These are phyloP conservation scores for Ophiostoma sp. DNA, from an alignment of 2,329 filamentous ascomycete species.

Conservation along the genomic window DNA sequence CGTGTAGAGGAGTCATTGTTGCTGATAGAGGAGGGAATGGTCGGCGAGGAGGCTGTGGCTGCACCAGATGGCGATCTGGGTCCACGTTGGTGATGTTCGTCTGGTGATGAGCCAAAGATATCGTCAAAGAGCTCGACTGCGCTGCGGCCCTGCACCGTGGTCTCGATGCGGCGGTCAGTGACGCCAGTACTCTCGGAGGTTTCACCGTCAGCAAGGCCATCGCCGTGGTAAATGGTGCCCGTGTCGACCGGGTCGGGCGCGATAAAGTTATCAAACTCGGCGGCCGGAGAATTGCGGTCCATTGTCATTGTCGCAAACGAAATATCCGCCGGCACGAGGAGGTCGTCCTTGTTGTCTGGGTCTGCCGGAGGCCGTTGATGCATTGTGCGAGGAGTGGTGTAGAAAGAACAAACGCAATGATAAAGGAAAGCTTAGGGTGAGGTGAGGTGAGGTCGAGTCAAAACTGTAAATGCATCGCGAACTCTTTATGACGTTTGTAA, in stretches of 20 bases:
- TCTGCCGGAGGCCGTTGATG: constrained; percentile 30
- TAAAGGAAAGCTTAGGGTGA: neutral
- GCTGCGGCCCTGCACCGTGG: neutral
- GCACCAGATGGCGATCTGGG: neutral
- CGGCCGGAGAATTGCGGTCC: neutral
- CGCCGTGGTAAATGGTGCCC: neutral
- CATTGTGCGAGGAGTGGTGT: constrained; percentile 22
- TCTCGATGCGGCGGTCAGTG: neutral
- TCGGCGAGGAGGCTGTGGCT: neutral
- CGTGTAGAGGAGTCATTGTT: no score
- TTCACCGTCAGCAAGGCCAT: neutral
- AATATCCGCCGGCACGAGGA: constrained; percentile 3
- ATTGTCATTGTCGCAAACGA: neutral
- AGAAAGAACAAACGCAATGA: neutral
- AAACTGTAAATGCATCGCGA: neutral
- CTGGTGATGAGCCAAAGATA: constrained; percentile 29
- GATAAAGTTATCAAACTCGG: neutral
- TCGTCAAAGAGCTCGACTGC: constrained; percentile 30
- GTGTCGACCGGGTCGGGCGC: constrained; percentile 4
- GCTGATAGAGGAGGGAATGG: neutral
- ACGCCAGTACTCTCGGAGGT: neutral
- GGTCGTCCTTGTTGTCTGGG: constrained; percentile 26
- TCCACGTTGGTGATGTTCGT: neutral
- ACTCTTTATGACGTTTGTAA: neutral
- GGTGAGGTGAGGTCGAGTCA: neutral